Evolutionary conservation across 1,139 yeast species (phyloP).

Genomic region (Tardiomyces depauwii): DNA sequence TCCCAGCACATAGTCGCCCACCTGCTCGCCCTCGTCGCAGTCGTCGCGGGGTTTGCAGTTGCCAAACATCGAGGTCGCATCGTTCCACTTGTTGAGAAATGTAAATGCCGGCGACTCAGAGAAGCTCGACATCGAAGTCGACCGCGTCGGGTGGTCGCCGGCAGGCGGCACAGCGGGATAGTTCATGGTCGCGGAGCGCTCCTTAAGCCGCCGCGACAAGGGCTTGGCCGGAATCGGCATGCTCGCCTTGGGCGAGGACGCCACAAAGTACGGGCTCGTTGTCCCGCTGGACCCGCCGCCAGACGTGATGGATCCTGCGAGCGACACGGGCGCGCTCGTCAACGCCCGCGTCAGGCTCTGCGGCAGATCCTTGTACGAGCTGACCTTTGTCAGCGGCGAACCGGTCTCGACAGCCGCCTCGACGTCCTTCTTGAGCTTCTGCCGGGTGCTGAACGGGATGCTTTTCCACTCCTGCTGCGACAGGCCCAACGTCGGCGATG

Average conservation of each 20-base stretch:
- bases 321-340: constrained; percentile 5
- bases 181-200: not conserved
- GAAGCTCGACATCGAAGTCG: not conserved
- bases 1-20: constrained; percentile 38
- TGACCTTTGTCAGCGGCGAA: not conserved
- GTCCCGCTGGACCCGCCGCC: not conserved
- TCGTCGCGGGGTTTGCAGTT: not conserved
- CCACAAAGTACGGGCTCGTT: not conserved
- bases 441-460: constrained; percentile 18
- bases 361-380: constrained; percentile 6
- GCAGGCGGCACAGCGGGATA: not conserved
- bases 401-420: not conserved
- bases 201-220: not conserved
- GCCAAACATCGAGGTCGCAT: not conserved
- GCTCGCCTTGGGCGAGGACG: not conserved
- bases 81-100: not conserved
- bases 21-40: constrained; percentile 33
- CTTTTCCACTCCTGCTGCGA: constrained; percentile 17
- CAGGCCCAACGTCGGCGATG: constrained; percentile 15
- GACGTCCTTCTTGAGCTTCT: constrained; percentile 14
- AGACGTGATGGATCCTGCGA: constrained; percentile 2
- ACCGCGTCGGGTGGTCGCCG: not conserved
- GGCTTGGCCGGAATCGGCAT: not conserved
- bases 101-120: not conserved
- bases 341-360: constrained; percentile 2